Conservation (phyloP, 2,329 filamentous ascomycete genomes). For the Cladosporium sp. region DNA sequence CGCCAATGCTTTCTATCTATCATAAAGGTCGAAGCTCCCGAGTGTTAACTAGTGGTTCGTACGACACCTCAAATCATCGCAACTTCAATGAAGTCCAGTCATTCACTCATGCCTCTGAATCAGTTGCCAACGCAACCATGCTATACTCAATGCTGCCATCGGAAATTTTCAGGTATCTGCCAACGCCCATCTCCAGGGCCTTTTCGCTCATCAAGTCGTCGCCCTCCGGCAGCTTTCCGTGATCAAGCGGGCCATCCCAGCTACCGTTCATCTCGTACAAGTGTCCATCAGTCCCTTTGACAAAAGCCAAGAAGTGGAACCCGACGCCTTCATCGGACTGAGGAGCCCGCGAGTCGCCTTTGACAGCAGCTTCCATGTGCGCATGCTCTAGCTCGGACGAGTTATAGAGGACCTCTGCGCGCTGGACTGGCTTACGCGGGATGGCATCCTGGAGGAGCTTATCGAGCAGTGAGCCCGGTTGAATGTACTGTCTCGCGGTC, state of each 20-base stretch:
- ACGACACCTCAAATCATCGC: too few species aligned
- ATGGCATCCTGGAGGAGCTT: slow-evolving; percentile 42
- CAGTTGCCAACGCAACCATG: slow-evolving; percentile 36
- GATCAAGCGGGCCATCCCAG: slow-evolving; percentile 43
- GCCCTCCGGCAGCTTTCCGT: slow-evolving; percentile 35
- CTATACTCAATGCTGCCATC: slow-evolving; percentile 41
- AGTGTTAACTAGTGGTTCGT: too few species aligned
- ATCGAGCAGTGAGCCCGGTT: slow-evolving; percentile 41
- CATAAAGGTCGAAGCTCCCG: too few species aligned
- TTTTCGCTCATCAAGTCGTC: slow-evolving; percentile 44
- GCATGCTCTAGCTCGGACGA: slow-evolving; percentile 41
- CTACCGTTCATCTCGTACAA: slow-evolving; percentile 46
- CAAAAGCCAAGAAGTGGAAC: slow-evolving; percentile 46
- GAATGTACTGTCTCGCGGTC: slow-evolving; percentile 39
- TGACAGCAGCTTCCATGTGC: slow-evolving; percentile 39
- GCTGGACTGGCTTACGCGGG: slow-evolving; percentile 40
- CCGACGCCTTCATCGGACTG: slow-evolving; percentile 28
- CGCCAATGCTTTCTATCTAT: too few species aligned
- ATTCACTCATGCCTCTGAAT: not conserved
- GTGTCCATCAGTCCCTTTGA: slow-evolving; percentile 43
- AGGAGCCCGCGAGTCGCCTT: slow-evolving; percentile 39
- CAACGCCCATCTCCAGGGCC: slow-evolving; percentile 39
- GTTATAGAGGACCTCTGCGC: slow-evolving; percentile 52
- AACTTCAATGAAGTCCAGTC: too few species aligned
- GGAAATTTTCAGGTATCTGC: slow-evolving; percentile 36